Evolutionary conservation across 2,329 filamentous ascomycete genomes (phyloP), one percentile per base, ranked within the genome.

Genomic region (Gliomastix tumulicola): DNA sequence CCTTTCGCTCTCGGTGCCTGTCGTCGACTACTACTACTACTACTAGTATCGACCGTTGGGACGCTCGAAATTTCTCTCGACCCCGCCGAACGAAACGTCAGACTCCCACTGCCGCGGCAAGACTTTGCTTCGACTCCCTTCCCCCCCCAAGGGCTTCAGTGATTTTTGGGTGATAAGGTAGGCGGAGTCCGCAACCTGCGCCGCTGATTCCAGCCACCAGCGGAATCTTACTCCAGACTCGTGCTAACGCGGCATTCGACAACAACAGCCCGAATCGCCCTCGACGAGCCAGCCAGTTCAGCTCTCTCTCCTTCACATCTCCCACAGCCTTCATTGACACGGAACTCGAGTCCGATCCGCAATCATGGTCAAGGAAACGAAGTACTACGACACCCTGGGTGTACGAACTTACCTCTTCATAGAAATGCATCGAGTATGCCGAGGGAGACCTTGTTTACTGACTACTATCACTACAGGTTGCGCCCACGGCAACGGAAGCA

Each of bases 321-420:
- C 28, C 15, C 18, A 28, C 18, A 21, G 10, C 35, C 30, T 33
- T 32, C 30, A 19, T 30, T 21, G 28, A 22, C 21, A 21, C 13
- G 20, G 16, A 16, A 9, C 9, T 18, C 21, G 12, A 18, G 12
- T 17, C 21, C 17, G 8, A 34, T 38, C 32, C 39, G 51, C 37
- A 60, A 82, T 54, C 38, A 89, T 88, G 84, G 83, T 81, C 47
- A 85, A 84, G 57, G 84, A 88, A 53, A 84, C 79, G 25, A 86
- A 86, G 60, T 74, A 78, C 57, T 92, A 92, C 68, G 84, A 90
- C 43, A 66, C 75, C 43, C 76, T 92, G 34, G 84, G 84, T 60
- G 84, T 88, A 79, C 55, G 75, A 67, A 37, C 12, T 21, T 27
- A 36, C 18, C 32, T 17, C 16, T 23, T n/a, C 7, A 25, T 32